These are phyloP conservation scores for Eucommia ulmoides DNA, from an alignment of 257 asterid species.

Conservation along the genomic window DNA sequence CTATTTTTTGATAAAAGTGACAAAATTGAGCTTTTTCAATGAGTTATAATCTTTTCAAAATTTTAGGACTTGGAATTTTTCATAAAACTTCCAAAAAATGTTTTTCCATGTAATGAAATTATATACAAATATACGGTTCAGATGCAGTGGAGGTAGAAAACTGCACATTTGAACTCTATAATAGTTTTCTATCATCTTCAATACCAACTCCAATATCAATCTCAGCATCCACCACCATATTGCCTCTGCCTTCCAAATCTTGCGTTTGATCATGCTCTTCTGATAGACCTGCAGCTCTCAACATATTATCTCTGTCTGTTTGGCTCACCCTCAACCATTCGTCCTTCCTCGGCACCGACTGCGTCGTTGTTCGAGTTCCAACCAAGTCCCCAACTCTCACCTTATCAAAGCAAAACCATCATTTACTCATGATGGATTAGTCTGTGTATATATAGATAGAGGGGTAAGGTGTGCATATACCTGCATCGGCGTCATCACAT, in stretches of 20 bases:
- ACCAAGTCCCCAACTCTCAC: constrained; percentile 66
- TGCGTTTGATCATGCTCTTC: constrained; percentile 6
- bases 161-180: too few relatives aligned
- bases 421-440: neutral
- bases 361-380: constrained; percentile 13
- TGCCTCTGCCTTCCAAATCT: neutral
- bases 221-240: neutral
- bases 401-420: constrained; percentile 16
- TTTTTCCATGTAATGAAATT: too few relatives aligned
- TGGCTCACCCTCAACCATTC: constrained; percentile 13
- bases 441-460: neutral
- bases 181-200: too few relatives aligned
- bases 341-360: constrained; percentile 10
- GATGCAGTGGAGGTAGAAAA: too few relatives aligned
- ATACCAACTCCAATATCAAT: neutral
- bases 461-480: constrained; percentile 15
- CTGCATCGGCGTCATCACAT: constrained; percentile 73
- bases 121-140: too few relatives aligned
- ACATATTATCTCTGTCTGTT: constrained; percentile 17
- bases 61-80: too few relatives aligned
- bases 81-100: too few relatives aligned
- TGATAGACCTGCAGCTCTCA: constrained; percentile 15
- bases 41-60: too few relatives aligned
- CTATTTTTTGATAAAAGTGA: too few relatives aligned
- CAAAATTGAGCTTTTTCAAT: too few relatives aligned